Conservation (phyloP, 2,329 filamentous ascomycete species). For the Claviceps sp. region DNA sequence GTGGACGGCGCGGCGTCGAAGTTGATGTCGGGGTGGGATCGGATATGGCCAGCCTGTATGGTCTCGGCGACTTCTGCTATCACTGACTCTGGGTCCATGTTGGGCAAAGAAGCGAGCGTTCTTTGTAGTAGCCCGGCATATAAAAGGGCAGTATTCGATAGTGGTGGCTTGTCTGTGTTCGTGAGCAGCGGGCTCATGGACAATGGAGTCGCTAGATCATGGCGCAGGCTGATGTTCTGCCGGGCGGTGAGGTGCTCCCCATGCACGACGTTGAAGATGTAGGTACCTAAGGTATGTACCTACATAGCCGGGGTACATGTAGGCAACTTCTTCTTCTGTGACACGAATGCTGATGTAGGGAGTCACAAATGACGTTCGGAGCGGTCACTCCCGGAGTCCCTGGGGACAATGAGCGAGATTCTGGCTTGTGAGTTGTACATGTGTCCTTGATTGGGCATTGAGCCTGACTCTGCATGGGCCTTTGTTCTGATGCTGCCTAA, state of each 20-base stretch:
- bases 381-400: not conserved
- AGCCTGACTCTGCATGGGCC: not conserved
- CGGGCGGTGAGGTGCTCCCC: conserved; percentile 14
- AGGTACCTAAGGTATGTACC: no score
- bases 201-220: not conserved
- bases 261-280: no score
- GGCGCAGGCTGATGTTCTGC: conserved; percentile 11
- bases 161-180: not conserved
- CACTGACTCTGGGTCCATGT: conserved; percentile 44
- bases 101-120: conserved; percentile 1
- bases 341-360: not conserved
- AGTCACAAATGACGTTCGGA: not conserved
- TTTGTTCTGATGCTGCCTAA: not conserved
- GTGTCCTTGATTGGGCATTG: not conserved
- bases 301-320: no score
- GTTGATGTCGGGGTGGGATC: conserved; percentile 51
- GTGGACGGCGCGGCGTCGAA: conserved; percentile 77
- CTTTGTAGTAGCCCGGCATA: no score
- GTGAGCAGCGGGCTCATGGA: not conserved
- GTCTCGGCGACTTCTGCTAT: conserved; percentile 61
- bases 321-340: no score
- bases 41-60: conserved; percentile 69
- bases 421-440: no score
- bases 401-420: no score
- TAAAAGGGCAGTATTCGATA: not conserved